Conservation (phyloP, 805 yeast species). For the Jamesozyma piceae region DNA sequence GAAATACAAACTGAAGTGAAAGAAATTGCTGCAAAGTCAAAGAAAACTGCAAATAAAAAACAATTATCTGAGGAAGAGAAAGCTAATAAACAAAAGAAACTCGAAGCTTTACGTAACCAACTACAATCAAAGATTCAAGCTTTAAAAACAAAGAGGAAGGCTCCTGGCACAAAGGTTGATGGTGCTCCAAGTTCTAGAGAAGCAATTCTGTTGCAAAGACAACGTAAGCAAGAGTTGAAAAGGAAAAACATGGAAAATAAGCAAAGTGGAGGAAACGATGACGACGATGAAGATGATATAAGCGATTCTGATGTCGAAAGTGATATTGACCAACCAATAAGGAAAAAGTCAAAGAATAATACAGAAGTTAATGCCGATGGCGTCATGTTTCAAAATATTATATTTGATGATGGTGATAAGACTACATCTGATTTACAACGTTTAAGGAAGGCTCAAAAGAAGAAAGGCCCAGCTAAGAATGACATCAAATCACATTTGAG, state of each 20-base stretch:
- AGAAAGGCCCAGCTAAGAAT: slow-evolving; percentile 77
- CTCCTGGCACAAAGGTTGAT: slow-evolving; percentile 70
- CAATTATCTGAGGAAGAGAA: slow-evolving; percentile 17
- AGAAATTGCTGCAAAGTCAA: slow-evolving; percentile 3
- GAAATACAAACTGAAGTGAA: slow-evolving; percentile 17
- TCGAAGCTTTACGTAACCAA: slow-evolving; percentile 66
- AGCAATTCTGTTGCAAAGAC: slow-evolving; percentile 62
- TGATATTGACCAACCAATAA: slow-evolving; percentile 13
- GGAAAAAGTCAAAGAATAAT: slow-evolving; percentile 30
- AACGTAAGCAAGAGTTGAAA: slow-evolving; percentile 32
- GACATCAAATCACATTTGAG: slow-evolving; percentile 78
- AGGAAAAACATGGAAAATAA: slow-evolving; percentile 32
- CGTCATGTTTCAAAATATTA: slow-evolving; percentile 72
- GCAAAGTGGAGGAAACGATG: slow-evolving; percentile 31
- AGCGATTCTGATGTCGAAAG: slow-evolving; percentile 24
- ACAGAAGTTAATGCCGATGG: slow-evolving; percentile 30
- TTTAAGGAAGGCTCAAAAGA: slow-evolving; percentile 41
- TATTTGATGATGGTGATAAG: slow-evolving; percentile 71
- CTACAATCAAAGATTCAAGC: slow-evolving; percentile 62
- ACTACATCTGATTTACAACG: slow-evolving; percentile 62
- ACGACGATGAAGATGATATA: slow-evolving; percentile 26
- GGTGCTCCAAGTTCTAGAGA: slow-evolving; percentile 86
- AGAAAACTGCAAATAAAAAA: slow-evolving; percentile 12
- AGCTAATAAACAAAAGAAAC: slow-evolving; percentile 38
- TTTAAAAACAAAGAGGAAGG: slow-evolving; percentile 75